Evolutionary conservation across 257 asterid species (phyloP).

Genomic region (Knoxia roxburghii): DNA sequence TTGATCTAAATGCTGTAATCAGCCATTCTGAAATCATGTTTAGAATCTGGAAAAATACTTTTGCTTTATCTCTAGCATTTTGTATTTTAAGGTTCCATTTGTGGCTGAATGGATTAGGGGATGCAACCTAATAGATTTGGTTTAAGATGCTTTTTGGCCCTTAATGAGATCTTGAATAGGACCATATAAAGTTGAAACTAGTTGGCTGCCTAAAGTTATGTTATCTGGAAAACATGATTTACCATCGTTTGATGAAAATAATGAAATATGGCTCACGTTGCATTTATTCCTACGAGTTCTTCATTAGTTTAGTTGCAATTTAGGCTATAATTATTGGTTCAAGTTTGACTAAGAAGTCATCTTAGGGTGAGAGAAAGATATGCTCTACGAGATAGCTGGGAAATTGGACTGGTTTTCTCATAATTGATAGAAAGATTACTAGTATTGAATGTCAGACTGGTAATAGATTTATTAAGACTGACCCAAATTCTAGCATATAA

Average conservation of each 20-base stretch:
- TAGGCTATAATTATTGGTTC: neutral
- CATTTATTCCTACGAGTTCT: neutral
- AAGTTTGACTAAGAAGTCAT: neutral
- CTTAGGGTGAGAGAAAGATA: neutral
- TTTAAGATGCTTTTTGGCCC: neutral
- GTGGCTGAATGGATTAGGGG: neutral
- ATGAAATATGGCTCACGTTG: neutral
- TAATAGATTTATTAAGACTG: neutral
- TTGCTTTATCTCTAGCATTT: neutral
- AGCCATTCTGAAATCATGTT: neutral
- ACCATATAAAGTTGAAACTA: no score
- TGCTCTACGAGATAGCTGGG: neutral
- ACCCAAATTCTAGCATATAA: conserved; percentile 1
- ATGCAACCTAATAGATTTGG: no score
- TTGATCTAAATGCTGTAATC: neutral
- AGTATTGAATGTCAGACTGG: neutral
- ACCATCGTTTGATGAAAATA: neutral
- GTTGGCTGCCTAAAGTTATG: neutral
- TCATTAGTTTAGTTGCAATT: neutral
- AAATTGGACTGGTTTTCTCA: neutral
- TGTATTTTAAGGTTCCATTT: neutral
- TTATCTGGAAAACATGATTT: neutral
- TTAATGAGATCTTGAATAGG: neutral
- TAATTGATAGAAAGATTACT: neutral
- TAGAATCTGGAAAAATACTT: neutral